Base-by-base conservation (phyloP, 2,329 filamentous ascomycete genomes). In the Sporothrix globosa region DNA sequence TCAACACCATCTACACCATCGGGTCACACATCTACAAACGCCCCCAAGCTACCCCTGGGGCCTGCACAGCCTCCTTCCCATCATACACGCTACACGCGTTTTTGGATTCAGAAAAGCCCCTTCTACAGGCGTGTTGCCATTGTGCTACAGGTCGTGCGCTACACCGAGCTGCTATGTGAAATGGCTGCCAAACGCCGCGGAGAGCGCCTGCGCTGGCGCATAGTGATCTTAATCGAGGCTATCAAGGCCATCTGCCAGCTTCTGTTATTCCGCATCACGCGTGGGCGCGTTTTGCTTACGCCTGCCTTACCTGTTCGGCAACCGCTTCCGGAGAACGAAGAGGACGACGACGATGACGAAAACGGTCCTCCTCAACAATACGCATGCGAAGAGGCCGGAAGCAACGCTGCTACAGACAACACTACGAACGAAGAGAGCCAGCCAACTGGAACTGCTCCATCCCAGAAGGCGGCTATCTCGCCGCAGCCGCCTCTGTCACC, bases 91-190 rank as follows among this genome's bases (percentile, higher is more conserved):
- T 91, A 91, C 79, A 91, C 89, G 13, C 85, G 86, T 70, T 89
- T 88, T 79, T 91, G 89, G 89, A 83, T 86, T 7, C 80, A 84
- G 69, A 86, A 85, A 75, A 88, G 85, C 76, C 83, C 86, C 4
- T 84, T 92, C 11, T 99, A 99, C 80, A 88, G 90, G 71, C 88
- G 92, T 71, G 88, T 96, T 69, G 94, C 95, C 53, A 86, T 94
- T 74, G 83, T 93, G 4, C 83, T 99, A 65, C 93, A 97, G 78
- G 91, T 97, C 81, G 91, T 97, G 34, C 92, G 96, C 75, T 98
- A 98, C 78, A 97, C 94, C 0, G 93, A 99, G 81, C 84, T 99
- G 41, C 82, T 99, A n/a, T 96, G 95, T 87, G 96, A 99, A 79
- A 99, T 99, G 96, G 88, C 91, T 39, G 94, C 94, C 39, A 96